Evolutionary conservation across 2,329 filamentous ascomycete genomes (phyloP).

Genomic region (Zymoseptoria passerinii): DNA sequence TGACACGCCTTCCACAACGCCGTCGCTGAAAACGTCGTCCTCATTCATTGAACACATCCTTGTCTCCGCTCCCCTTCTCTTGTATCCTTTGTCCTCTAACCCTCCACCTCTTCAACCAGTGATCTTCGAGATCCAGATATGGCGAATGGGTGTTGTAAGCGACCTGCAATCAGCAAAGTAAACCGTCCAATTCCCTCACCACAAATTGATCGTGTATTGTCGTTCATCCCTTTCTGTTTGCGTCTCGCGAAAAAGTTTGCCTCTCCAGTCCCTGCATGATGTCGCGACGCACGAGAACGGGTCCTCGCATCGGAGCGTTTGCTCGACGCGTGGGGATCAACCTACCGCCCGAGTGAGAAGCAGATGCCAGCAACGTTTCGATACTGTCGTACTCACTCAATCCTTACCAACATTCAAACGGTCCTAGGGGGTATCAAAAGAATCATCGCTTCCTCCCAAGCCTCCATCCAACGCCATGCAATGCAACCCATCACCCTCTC

Average conservation of each 20-base stretch:
- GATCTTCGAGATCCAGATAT: neutral
- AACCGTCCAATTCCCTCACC: neutral
- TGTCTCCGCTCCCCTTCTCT: too few species aligned
- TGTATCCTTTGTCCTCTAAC: neutral
- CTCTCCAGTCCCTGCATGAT: neutral
- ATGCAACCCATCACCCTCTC: neutral
- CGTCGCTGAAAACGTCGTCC: neutral
- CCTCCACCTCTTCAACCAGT: neutral
- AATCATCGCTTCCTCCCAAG: neutral
- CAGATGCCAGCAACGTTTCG: neutral
- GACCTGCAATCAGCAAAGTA: too few species aligned
- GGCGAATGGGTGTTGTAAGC: too few species aligned
- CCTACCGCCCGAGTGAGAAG: neutral
- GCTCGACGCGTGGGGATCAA: neutral
- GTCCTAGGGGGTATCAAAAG: constrained; percentile 1
- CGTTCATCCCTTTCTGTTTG: neutral
- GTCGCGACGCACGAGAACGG: neutral
- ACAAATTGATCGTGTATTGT: neutral
- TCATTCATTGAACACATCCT: neutral
- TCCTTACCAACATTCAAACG: neutral
- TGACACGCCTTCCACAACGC: neutral
- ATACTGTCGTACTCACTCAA: neutral
- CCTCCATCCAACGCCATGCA: neutral
- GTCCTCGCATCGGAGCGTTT: neutral
- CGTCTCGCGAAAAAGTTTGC: neutral